phyloP scores from a whole-genome alignment of 169 alveolate genomes.

The Plasmodium billcollinsi region DNA sequence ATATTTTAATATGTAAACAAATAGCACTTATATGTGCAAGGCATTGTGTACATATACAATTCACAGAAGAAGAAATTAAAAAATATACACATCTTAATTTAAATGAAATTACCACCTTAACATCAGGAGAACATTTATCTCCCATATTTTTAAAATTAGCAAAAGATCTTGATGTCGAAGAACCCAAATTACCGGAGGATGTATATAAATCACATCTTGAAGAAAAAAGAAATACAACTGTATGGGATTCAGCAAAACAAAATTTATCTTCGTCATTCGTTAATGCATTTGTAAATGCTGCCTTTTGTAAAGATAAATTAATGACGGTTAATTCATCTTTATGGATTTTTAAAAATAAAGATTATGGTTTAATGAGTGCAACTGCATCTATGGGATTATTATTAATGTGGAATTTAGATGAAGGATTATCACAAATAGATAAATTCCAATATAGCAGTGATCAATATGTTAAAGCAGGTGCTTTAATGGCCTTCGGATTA shows the following conservation, averaged over 20 bases:
- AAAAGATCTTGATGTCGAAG: constrained; percentile 95
- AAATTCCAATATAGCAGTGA: constrained; percentile 96
- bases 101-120: constrained; percentile 82
- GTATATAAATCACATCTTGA: constrained; percentile 94
- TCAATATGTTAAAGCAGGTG: constrained; percentile 96
- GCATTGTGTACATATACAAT: constrained; percentile 72
- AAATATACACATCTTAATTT: constrained; percentile 64
- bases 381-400: constrained; percentile 97
- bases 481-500: constrained; percentile 95
- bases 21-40: constrained; percentile 71
- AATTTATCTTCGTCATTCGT: constrained; percentile 97
- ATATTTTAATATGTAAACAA: constrained; percentile 46
- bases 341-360: constrained; percentile 97
- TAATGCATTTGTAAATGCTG: constrained; percentile 99
- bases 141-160: constrained; percentile 92
- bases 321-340: constrained; percentile 89
- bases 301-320: constrained; percentile 95
- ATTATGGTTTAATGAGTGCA: constrained; percentile 95
- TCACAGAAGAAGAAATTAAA: constrained; percentile 73
- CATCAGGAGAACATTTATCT: constrained; percentile 90
- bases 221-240: constrained; percentile 85
- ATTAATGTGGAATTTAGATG: constrained; percentile 98
- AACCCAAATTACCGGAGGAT: constrained; percentile 96
- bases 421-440: constrained; percentile 94
- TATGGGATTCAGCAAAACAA: constrained; percentile 94